Conservation (phyloP, 2,329 filamentous ascomycete species). For the Graphilbum ipis-grandicollis region DNA sequence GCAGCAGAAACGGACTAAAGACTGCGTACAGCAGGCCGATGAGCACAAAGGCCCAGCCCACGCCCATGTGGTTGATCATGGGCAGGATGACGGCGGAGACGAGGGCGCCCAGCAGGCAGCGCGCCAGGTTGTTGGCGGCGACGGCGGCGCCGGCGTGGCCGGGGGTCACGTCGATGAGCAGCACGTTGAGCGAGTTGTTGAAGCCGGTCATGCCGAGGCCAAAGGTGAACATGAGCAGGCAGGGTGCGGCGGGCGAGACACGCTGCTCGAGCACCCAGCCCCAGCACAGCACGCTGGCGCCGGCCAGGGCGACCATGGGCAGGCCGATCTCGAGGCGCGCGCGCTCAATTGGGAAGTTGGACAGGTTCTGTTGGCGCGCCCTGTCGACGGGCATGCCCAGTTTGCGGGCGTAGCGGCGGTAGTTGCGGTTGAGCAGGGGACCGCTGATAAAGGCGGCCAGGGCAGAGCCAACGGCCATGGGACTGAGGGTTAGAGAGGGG, state of each 20-base stretch:
- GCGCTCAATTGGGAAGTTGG: constrained; percentile 31
- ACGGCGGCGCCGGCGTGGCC: constrained; percentile 33
- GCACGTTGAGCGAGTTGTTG: constrained; percentile 31
- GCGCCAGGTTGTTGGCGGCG: constrained; percentile 36
- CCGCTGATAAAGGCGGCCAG: constrained; percentile 29
- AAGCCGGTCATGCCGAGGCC: constrained; percentile 34
- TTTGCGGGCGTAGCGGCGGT: constrained; percentile 37
- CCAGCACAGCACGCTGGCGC: constrained; percentile 28
- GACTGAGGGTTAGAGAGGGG: constrained; percentile 11
- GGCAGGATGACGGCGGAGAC: constrained; percentile 32
- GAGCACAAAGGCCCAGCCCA: constrained; percentile 33
- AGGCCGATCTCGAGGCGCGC: constrained; percentile 30
- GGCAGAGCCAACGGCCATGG: constrained; percentile 30
- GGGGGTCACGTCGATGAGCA: constrained; percentile 40
- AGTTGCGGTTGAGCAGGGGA: constrained; percentile 48
- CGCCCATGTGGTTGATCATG: constrained; percentile 31
- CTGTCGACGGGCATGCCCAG: constrained; percentile 34
- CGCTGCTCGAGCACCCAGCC: constrained; percentile 31
- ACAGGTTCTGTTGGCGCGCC: constrained; percentile 31
- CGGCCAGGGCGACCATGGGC: constrained; percentile 32
- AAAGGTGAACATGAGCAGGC: constrained; percentile 27
- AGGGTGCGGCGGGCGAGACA: constrained; percentile 26
- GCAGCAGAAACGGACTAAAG: constrained; percentile 20
- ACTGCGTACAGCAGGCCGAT: constrained; percentile 24
- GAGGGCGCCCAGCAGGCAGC: constrained; percentile 36